phyloP scores from a whole-genome alignment of 2,329 filamentous ascomycete species.

The Diplocarpon rosae region DNA sequence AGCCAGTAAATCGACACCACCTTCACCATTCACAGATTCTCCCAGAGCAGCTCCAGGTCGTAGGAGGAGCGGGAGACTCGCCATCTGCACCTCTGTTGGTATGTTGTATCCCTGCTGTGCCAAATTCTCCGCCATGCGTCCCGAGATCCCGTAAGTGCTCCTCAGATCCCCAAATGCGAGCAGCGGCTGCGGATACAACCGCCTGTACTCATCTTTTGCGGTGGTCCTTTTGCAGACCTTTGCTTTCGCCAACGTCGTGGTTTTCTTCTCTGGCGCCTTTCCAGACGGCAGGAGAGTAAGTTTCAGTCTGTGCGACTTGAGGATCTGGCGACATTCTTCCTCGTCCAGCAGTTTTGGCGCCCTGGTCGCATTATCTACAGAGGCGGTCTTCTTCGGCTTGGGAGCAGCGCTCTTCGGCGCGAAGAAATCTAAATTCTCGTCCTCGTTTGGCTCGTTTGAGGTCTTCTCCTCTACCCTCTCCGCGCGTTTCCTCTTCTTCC shows the following conservation, averaged over 20 bases:
- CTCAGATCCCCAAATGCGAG: constrained; percentile 65
- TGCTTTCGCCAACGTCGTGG: constrained; percentile 39
- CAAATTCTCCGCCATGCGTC: constrained; percentile 66
- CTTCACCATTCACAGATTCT: constrained; percentile 25
- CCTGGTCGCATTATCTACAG: constrained; percentile 10
- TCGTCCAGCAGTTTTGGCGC: constrained; percentile 39
- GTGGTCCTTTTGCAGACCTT: constrained; percentile 42
- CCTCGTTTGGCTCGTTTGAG: constrained; percentile 25
- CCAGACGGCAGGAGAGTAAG: constrained; percentile 59
- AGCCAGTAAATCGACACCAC: constrained; percentile 62
- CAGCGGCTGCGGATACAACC: constrained; percentile 69
- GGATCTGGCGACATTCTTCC: constrained; percentile 60
- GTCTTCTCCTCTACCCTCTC: constrained; percentile 22
- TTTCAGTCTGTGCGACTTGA: constrained; percentile 76
- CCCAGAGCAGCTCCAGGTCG: constrained; percentile 39
- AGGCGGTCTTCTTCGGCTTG: constrained; percentile 16
- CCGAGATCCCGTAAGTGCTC: constrained; percentile 60
- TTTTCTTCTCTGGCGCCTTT: constrained; percentile 29
- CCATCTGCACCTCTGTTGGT: constrained; percentile 91
- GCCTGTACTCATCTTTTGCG: constrained; percentile 41
- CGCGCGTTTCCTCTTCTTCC: constrained; percentile 45
- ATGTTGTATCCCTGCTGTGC: constrained; percentile 72
- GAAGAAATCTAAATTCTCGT: constrained; percentile 43
- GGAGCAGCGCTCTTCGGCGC: constrained; percentile 32
- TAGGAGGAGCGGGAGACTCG: constrained; percentile 68